Evolutionary conservation across 2,329 filamentous ascomycete species (phyloP), one percentile per base, ranked within the genome.

Genomic region (Stenocarpella maydis): DNA sequence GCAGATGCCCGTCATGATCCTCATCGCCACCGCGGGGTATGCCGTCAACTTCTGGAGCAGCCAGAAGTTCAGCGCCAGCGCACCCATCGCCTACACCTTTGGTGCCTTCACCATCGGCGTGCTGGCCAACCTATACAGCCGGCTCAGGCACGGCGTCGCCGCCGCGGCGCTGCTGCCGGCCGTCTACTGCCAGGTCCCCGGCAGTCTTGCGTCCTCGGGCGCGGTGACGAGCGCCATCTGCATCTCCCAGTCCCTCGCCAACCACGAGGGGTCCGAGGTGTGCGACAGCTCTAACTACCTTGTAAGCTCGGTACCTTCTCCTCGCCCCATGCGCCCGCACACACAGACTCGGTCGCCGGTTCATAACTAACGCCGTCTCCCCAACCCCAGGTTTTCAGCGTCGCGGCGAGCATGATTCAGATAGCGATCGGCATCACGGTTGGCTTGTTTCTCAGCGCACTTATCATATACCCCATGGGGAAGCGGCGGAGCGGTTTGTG

Each of bases 131-230:
- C 77, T 94, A 2, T 95, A 96, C 81, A 91, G 91, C 17, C 87
- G 93, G 2, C 80, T 90, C 19, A 87, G 89, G 19, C 93, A 95
- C 77, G 92, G 92, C 2, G 87, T 97, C 2, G 94, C 94, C 0
- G 94, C 94, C 0, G 93, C 93, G 0, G 91, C 92, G 1, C 93
- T 97, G 84, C 82, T 97, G 8, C 94, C 94, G 0, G 94, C 92
- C 6, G 97, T 97, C 72, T 97, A 97, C 72, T 87, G 90, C 1
- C 88, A 90, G 72, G 88, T 91, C 31, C 88, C 88, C 0, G 88
- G 86, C 15, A 87, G 88, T 41, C 80, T 91, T 19, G 88, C 88
- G 3, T 87, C 87, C 0, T 84, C 84, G 31, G 88, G 88, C 0
- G 88, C 87, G 15, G 79, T 91, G 24, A 78, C 58, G 43, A 63